Evolutionary conservation across 257 asterid genomes (phyloP), one percentile per base, ranked within the genome.

Genomic region (Solanum peruvianum): DNA sequence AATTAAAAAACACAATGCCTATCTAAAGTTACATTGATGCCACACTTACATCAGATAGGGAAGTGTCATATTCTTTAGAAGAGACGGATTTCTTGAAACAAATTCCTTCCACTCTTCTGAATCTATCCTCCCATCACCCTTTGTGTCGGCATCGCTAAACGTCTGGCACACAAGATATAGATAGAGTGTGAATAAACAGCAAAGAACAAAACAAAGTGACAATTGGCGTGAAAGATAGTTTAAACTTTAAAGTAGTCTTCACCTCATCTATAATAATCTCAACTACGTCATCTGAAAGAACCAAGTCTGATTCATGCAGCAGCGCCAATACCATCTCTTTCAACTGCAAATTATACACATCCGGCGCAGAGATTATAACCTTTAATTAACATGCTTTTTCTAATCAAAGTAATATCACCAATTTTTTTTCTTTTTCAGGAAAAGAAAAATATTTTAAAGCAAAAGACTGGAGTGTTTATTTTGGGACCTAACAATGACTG

Each of bases 321-420:
- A 97, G 91, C 8, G 99, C 98, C 93, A 95, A 72, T 45, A 97
- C 99, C 99, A 95, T 97, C 93, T 94, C 98, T 77, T 93, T 93
- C 90, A 97, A 88, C 98, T 96, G 95, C 85, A 89, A 86, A 86
- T 37, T 42, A 69, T 8, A 27, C 23, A 9, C 5, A 78, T 11
- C 11, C 35, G 10, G 42, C 27, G 0, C 1, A 27, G 25, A 27
- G 42, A 80, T 47, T 42, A 39, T 16, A 27, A 29, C 18, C 67
- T 27, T 45, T 16, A 47, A 10, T 33, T 21, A 39, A 39, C 56
- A 75, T 11, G 82, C 56, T 39, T 73, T 75, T 75, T 11, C 82
- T 41, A 23, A 56, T 23, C 82, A 23, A 73, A 37, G 20, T 23
- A 75, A 37, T 72, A 9, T 21, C 78, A 33, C 81, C 42, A 21